A percentile compares a stretch with the other conserved stretches of the same genome.
Evolutionary conservation across 345 rosid genomes (phyloP).

Genomic region (Xanthoceras sorbifolium): DNA sequence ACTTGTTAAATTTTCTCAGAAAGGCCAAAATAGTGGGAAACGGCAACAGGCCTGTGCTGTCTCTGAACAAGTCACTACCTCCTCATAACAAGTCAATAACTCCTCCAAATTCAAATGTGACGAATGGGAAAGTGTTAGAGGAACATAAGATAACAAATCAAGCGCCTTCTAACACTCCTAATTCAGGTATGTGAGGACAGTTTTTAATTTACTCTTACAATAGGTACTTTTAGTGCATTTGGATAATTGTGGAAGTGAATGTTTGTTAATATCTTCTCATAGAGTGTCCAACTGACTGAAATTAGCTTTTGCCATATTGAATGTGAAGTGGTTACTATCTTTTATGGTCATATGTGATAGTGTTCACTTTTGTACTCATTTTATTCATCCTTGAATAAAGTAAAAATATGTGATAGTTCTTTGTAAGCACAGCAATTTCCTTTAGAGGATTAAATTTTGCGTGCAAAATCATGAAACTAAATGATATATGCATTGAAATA

Average conservation of each 20-base stretch:
- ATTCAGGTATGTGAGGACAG: constrained; percentile 43
- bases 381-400: no score
- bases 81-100: constrained; percentile 33
- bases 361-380: no score
- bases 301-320: neutral
- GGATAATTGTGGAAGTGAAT: neutral
- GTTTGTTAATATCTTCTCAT: neutral
- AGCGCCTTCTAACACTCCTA: constrained; percentile 30
- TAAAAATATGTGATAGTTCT: no score
- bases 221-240: constrained; percentile 19
- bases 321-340: neutral
- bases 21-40: constrained; percentile 66
- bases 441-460: neutral
- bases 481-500: neutral
- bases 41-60: constrained; percentile 32
- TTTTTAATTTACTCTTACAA: neutral
- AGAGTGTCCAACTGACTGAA: neutral
- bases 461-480: constrained; percentile 2
- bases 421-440: neutral
- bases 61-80: constrained; percentile 33
- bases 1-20: constrained; percentile 37
- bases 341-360: neutral
- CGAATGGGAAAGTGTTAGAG: constrained; percentile 37
- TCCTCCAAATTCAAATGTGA: constrained; percentile 24
- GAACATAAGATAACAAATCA: constrained; percentile 40